Evolutionary conservation across 306 rosid genomes (phyloP).

Genomic region (Acacia acuminata): DNA sequence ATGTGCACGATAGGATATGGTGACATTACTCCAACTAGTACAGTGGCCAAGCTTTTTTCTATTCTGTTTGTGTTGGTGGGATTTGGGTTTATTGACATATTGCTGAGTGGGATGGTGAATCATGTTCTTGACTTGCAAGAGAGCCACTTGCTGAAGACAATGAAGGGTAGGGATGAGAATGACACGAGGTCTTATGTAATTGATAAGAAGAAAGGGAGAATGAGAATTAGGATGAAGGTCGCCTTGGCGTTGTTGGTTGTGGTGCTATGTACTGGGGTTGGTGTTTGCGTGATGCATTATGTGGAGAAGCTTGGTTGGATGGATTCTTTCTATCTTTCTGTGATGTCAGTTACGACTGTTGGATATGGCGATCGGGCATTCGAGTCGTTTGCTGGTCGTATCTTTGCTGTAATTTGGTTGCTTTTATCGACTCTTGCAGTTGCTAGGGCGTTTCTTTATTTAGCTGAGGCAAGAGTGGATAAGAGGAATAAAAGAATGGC

Average conservation of each 20-base stretch:
- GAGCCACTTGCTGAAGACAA: conserved; percentile 61
- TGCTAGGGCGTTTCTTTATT: conserved; percentile 85
- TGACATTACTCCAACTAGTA: conserved; percentile 78
- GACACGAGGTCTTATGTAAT: conserved; percentile 52
- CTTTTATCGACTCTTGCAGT: conserved; percentile 92
- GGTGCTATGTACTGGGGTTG: conserved; percentile 82
- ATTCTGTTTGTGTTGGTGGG: conserved; percentile 86
- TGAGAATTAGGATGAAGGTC: conserved; percentile 98
- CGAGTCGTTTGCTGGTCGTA: conserved; percentile 71
- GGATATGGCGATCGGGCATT: conserved; percentile 92
- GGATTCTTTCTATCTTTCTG: conserved; percentile 93
- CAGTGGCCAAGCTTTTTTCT: conserved; percentile 78
- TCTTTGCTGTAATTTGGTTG: conserved; percentile 93
- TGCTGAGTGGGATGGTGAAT: conserved; percentile 88
- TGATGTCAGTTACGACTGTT: conserved; percentile 96
- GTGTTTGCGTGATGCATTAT: conserved; percentile 82
- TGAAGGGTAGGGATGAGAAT: conserved; percentile 24
- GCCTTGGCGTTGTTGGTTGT: conserved; percentile 90
- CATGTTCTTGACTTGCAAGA: conserved; percentile 96
- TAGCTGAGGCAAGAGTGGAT: conserved; percentile 98
- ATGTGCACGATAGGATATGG: conserved; percentile 99
- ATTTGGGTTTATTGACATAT: conserved; percentile 86
- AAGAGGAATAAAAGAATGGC: conserved; percentile 94
- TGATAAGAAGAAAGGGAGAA: conserved; percentile 96
- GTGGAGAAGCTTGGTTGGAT: conserved; percentile 84